These are phyloP conservation scores for Gossypium herbaceum DNA, from an alignment of 345 rosid species.

Conservation along the genomic window DNA sequence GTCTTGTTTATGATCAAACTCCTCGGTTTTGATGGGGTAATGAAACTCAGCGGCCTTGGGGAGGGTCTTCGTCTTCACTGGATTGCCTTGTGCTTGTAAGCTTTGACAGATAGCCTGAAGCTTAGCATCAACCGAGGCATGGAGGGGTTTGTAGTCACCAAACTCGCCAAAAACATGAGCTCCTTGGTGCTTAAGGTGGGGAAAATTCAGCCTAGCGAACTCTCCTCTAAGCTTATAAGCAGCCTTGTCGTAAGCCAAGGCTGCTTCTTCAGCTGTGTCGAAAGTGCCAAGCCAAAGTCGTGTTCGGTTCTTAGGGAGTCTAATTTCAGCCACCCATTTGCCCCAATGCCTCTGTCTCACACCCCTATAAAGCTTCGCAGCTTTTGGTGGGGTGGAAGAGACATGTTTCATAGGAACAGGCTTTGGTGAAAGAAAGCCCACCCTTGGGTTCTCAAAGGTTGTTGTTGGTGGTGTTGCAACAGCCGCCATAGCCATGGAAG, in stretches of 20 bases:
- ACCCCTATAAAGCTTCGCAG: conserved; percentile 72
- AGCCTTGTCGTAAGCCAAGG: conserved; percentile 85
- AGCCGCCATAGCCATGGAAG: conserved; percentile 17
- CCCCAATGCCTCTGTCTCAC: conserved; percentile 98
- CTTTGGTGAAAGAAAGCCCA: conserved; percentile 39
- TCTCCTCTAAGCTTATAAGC: conserved; percentile 84
- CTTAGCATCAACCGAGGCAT: conserved; percentile 81
- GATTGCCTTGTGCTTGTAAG: conserved; percentile 52
- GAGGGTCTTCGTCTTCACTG: conserved; percentile 19
- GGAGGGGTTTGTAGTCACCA: conserved; percentile 69
- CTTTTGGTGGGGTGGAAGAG: conserved; percentile 29
- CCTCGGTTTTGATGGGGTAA: conserved; percentile 23
- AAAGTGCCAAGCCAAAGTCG: conserved; percentile 98
- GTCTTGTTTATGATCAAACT: conserved; percentile 30
- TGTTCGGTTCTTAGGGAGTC: conserved; percentile 87
- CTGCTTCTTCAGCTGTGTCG: conserved; percentile 89
- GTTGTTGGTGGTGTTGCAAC: background rate
- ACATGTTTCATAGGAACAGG: conserved; percentile 61
- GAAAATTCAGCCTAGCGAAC: conserved; percentile 79
- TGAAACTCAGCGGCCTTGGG: conserved; percentile 16
- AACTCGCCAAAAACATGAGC: conserved; percentile 34
- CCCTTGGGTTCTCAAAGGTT: conserved; percentile 20
- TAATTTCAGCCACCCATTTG: conserved; percentile 93
- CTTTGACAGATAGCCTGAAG: conserved; percentile 74
- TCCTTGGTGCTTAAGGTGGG: conserved; percentile 51